Conservation (phyloP, 179 eudicot species). For the Nepenthes alata region DNA sequence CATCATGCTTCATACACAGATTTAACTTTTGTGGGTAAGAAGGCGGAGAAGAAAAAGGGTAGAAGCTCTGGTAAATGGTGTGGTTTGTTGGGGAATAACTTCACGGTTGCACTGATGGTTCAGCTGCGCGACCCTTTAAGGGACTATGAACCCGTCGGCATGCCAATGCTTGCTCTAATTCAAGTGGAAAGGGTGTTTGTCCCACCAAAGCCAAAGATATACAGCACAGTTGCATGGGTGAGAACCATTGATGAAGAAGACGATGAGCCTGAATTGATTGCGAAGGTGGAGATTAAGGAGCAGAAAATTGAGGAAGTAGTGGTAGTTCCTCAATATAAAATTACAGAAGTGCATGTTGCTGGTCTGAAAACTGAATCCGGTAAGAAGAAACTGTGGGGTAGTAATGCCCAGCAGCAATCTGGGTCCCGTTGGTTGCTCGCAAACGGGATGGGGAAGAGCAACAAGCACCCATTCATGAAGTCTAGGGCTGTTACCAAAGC, state of each 20-base stretch:
- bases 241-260: constrained; percentile 35
- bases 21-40: constrained; percentile 35
- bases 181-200: constrained; percentile 88
- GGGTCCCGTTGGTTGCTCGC: constrained; percentile 97
- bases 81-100: constrained; percentile 83
- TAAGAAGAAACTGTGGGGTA: constrained; percentile 87
- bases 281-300: constrained; percentile 19
- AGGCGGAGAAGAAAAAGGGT: constrained; percentile 41
- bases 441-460: constrained; percentile 89
- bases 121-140: constrained; percentile 86
- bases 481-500: constrained; percentile 36
- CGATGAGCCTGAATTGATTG: constrained; percentile 23
- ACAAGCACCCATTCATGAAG: constrained; percentile 44
- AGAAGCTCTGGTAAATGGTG: constrained; percentile 39
- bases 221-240: constrained; percentile 33
- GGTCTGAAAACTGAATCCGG: constrained; percentile 63
- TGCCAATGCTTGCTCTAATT: constrained; percentile 86
- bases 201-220: constrained; percentile 75
- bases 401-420: constrained; percentile 57
- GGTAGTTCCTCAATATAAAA: constrained; percentile 56
- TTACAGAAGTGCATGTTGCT: constrained; percentile 71
- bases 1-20: constrained; percentile 67
- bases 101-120: constrained; percentile 88
- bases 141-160: constrained; percentile 82
- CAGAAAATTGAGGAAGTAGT: constrained; percentile 37